Evolutionary conservation across 202 grass and related monocot genomes (phyloP).

Genomic region (Eragrostis tef): DNA sequence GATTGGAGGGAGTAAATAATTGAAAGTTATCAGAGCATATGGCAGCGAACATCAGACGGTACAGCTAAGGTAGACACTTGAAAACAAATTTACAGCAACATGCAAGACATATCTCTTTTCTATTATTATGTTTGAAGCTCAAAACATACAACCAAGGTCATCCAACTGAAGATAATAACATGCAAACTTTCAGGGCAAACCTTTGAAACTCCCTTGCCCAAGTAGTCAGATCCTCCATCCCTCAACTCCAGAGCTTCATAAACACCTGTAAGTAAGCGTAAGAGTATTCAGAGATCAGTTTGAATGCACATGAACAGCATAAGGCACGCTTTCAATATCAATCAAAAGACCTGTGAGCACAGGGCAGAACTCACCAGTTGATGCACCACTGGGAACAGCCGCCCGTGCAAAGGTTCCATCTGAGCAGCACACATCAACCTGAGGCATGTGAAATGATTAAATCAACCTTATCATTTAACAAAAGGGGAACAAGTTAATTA

Average conservation of each 20-base stretch:
- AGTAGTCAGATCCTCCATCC: conserved; percentile 90
- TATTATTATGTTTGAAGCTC: background rate
- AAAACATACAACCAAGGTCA: background rate
- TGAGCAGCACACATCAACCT: conserved; percentile 76
- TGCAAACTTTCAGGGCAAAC: conserved; percentile 23
- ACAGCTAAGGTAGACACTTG: background rate
- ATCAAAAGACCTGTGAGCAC: background rate
- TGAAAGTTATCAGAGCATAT: background rate
- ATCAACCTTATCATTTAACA: background rate
- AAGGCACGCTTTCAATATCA: background rate
- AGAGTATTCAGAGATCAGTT: background rate
- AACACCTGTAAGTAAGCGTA: conserved; percentile 49
- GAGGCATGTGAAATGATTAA: background rate
- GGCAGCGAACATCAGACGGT: background rate
- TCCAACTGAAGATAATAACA: background rate
- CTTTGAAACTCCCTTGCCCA: conserved; percentile 94
- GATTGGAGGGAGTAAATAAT: too few relatives aligned
- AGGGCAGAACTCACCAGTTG: conserved; percentile 59
- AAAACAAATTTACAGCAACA: background rate
- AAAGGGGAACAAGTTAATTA: background rate
- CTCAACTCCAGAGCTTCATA: conserved; percentile 92
- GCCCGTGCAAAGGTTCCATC: conserved; percentile 76
- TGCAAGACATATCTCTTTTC: background rate
- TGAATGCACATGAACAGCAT: background rate
- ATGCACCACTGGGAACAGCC: conserved; percentile 90